Evolutionary conservation across 192 early-diverging fungal genomes (phyloP), one percentile per base, ranked within the genome.

Genomic region (Dissophora globulifera): DNA sequence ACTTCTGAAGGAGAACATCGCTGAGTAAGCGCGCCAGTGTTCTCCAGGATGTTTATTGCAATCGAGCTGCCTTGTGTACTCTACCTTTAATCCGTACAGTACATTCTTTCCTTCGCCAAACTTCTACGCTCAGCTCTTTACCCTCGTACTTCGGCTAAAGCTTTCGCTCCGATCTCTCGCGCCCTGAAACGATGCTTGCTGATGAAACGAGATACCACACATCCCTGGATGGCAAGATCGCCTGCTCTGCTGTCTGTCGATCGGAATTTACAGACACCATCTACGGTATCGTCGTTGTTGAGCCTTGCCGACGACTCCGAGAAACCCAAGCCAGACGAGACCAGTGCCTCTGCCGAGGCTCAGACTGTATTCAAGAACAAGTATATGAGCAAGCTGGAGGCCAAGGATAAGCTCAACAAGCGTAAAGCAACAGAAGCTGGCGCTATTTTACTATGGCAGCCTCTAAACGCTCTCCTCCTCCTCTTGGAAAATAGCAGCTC

Each of bases 241-340:
- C 49, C 48, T 90, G 87, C 53, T 87, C 88, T 9, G 42, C 58
- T 16, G 82, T 82, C 38, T 79, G 82, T 30, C 72, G 87, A 12
- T 29, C 53, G 2, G 87, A 87, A 78, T 85, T 85, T 16, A 52
- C 51, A 19, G 74, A 81, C 19, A 50, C 52, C 13, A 29, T 68
- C 15, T 78, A 84, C 19, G 85, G 84, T 11, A 31, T 27, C 41
- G 50, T 47, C 0, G 78, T 88, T 25, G 58, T 66, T 11, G 89
- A 91, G 41, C 88, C 87, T 32, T 90, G 87, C 71, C 78, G 85
- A 22, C 88, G 87, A 86, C 75, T 93, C n/a, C 26, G 91, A 93
- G 62, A 85, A 90, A 50, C 88, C 90, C 16, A 82, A 88, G 32
- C 62, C 81, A 1, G 68, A 79, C 30, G 84, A 91, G 62, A 93